Percentiles rank a stretch among this genome's conserved stretches.
Evolutionary conservation across 805 yeast species (phyloP).

Genomic region (Jamesozyma lodderae): DNA sequence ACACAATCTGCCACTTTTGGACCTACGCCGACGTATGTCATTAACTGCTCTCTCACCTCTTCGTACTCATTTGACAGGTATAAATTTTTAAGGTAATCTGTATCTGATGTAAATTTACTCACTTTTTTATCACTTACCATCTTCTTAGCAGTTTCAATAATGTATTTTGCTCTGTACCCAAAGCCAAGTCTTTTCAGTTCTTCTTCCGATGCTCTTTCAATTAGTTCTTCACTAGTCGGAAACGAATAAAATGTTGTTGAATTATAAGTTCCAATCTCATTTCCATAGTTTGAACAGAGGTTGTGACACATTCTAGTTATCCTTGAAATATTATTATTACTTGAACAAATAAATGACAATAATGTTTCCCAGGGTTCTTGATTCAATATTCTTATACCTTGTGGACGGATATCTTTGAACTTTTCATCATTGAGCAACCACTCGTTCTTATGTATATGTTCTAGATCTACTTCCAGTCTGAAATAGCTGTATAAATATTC

Average conservation of each 20-base stretch:
- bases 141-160: conserved; percentile 62
- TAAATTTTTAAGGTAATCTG: conserved; percentile 31
- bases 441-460: conserved; percentile 38
- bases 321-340: conserved; percentile 91
- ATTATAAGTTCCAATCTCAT: conserved; percentile 42
- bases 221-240: conserved; percentile 54
- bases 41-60: conserved; percentile 32
- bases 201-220: conserved; percentile 35
- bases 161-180: conserved; percentile 89
- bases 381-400: conserved; percentile 74
- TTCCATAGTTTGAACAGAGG: conserved; percentile 64
- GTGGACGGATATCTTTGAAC: conserved; percentile 34
- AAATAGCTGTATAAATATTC: conserved; percentile 58
- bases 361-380: conserved; percentile 98
- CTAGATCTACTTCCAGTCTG: conserved; percentile 49
- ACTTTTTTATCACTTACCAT: conserved; percentile 32
- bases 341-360: conserved; percentile 83
- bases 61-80: conserved; percentile 36
- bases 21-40: conserved; percentile 79
- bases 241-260: conserved; percentile 59
- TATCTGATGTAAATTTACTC: conserved; percentile 15
- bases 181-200: conserved; percentile 44
- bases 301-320: conserved; percentile 88
- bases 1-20: conserved; percentile 98
- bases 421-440: conserved; percentile 55